Conservation (phyloP, 1,284 basidiomycete genomes). For the Xerocomus nothofagi region DNA sequence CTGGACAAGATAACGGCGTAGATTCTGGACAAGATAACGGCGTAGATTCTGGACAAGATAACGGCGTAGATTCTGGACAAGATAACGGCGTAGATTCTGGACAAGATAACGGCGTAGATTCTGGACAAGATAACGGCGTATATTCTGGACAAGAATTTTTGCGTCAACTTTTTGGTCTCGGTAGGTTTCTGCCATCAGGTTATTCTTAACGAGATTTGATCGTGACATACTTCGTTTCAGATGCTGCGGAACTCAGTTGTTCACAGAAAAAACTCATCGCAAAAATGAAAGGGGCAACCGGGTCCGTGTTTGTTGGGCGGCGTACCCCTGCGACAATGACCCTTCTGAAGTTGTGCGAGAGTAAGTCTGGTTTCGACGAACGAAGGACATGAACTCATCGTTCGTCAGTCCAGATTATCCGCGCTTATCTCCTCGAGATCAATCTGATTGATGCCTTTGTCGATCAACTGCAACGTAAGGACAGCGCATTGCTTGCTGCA, state of each 20-base stretch:
- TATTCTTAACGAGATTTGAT: neutral
- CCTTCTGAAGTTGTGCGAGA: conserved; percentile 15
- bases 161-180: conserved; percentile 21
- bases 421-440: conserved; percentile 2
- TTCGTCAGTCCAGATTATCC: conserved; percentile 4
- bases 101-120: too few relatives aligned
- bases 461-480: conserved; percentile 10
- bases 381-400: neutral
- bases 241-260: neutral
- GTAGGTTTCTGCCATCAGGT: conserved; percentile 12
- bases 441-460: conserved; percentile 7
- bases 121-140: too few relatives aligned
- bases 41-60: too few relatives aligned
- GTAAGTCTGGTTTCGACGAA: conserved; percentile 1
- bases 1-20: too few relatives aligned
- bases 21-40: too few relatives aligned
- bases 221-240: conserved; percentile 14
- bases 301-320: conserved; percentile 2
- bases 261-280: conserved; percentile 8
- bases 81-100: too few relatives aligned
- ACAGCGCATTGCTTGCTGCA: conserved; percentile 13
- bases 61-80: too few relatives aligned
- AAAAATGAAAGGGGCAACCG: conserved; percentile 9
- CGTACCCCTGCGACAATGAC: conserved; percentile 27
- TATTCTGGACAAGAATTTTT: conserved; percentile 10